Evolutionary conservation across 2,329 filamentous ascomycete genomes (phyloP).

Genomic region (Xylariaceae sp.): DNA sequence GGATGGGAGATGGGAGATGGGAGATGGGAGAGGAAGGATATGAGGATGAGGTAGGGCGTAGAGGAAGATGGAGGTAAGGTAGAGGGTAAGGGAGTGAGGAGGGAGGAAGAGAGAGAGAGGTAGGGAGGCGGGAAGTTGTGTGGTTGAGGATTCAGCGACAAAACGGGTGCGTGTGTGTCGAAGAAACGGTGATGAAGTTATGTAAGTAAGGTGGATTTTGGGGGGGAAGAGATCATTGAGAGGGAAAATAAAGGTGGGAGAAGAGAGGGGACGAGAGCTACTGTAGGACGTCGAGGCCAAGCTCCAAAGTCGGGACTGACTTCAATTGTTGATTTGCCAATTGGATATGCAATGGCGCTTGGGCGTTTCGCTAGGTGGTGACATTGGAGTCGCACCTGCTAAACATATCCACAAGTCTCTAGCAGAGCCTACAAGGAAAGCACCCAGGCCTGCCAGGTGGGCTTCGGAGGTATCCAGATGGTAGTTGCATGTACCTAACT

Average conservation of each 20-base stretch:
- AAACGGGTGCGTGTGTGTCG: constrained; percentile 24
- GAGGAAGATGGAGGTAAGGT: constrained; percentile 14
- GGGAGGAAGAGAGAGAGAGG: constrained; percentile 9
- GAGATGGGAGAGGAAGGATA: constrained; percentile 18
- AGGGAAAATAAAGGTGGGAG: constrained; percentile 29
- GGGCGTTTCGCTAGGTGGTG: constrained; percentile 17
- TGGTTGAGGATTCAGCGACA: constrained; percentile 26
- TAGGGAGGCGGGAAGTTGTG: constrained; percentile 23
- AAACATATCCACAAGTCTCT: constrained; percentile 1
- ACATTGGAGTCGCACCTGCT: constrained; percentile 14
- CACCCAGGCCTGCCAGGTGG: no score
- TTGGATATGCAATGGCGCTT: constrained; percentile 27
- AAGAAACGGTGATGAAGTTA: constrained; percentile 32
- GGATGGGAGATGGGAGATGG: constrained; percentile 16
- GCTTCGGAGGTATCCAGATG: background rate
- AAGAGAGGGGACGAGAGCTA: constrained; percentile 22
- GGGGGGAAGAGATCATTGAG: constrained; percentile 18
- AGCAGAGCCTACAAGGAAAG: no score
- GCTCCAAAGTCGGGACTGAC: constrained; percentile 27
- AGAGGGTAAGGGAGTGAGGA: constrained; percentile 11
- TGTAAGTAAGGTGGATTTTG: constrained; percentile 20
- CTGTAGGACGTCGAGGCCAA: constrained; percentile 21
- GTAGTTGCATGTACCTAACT: background rate
- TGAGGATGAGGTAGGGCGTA: constrained; percentile 14
- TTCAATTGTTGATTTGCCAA: constrained; percentile 32